These are phyloP conservation scores for Cicer judaicum DNA, from an alignment of 306 rosid genomes.

Conservation along the genomic window DNA sequence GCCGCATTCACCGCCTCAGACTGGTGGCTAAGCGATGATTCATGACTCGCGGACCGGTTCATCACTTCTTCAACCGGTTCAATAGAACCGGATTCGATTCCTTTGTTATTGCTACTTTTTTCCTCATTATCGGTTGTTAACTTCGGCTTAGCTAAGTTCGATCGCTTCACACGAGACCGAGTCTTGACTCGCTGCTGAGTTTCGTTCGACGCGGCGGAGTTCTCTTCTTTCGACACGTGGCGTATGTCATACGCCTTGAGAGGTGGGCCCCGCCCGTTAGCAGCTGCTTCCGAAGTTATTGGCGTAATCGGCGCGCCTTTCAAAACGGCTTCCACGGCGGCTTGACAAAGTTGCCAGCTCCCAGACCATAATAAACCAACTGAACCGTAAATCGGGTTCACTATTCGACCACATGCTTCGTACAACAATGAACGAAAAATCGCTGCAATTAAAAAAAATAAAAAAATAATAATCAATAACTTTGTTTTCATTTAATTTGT, in stretches of 20 bases:
- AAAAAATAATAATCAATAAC: neutral
- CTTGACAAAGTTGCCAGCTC: conserved; percentile 94
- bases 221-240: conserved; percentile 87
- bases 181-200: conserved; percentile 56
- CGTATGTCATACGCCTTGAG: conserved; percentile 91
- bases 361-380: conserved; percentile 98
- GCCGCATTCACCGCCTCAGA: conserved; percentile 67
- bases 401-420: conserved; percentile 94
- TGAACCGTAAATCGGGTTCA: conserved; percentile 95
- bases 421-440: conserved; percentile 86
- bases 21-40: conserved; percentile 89
- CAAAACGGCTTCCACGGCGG: conserved; percentile 89
- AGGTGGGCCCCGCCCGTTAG: conserved; percentile 76
- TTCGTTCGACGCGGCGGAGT: conserved; percentile 64
- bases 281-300: conserved; percentile 79
- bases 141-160: conserved; percentile 53
- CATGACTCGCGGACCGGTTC: conserved; percentile 79
- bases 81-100: conserved; percentile 14
- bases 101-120: neutral
- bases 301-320: conserved; percentile 87
- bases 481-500: neutral
- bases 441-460: conserved; percentile 52
- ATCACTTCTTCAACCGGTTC: conserved; percentile 41
- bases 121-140: neutral
- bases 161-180: conserved; percentile 69